These are phyloP conservation scores for Axilococcus clingmanii DNA, from an alignment of 139 green algal genomes.

Conservation along the genomic window DNA sequence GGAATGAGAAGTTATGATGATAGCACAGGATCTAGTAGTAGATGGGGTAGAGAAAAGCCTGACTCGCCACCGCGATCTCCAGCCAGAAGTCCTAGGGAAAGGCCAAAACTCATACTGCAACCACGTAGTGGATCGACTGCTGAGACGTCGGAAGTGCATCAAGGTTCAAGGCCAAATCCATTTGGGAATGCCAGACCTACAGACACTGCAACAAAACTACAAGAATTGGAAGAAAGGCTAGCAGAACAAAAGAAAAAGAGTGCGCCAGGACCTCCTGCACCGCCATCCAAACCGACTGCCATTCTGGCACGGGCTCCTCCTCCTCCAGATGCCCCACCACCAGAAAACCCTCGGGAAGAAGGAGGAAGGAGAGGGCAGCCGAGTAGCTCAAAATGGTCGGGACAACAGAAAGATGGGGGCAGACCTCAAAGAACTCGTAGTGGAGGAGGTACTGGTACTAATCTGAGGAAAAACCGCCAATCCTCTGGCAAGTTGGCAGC, in stretches of 20 bases:
- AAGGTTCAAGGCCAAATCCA: constrained; percentile 22
- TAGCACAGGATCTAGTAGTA: constrained; percentile 1
- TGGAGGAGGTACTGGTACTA: no score
- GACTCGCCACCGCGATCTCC: background rate
- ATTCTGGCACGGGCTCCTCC: background rate
- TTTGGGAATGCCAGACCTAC: constrained; percentile 39
- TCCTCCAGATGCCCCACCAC: no score
- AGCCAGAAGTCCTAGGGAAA: constrained; percentile 8
- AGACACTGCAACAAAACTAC: constrained; percentile 27
- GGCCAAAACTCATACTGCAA: constrained; percentile 16
- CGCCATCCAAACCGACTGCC: no score
- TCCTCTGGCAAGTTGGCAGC: constrained; percentile 2
- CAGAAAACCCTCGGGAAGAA: background rate
- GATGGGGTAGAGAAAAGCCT: background rate
- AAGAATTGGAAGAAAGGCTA: constrained; percentile 34
- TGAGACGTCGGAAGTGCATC: no score
- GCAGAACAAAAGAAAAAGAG: constrained; percentile 8
- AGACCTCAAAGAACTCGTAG: background rate
- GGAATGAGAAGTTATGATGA: constrained; percentile 5
- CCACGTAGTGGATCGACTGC: constrained; percentile 1
- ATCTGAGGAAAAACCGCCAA: constrained; percentile 1
- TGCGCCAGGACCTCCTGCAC: no score
- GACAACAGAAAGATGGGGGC: background rate
- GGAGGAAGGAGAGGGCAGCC: background rate
- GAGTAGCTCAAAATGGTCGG: background rate